These are phyloP conservation scores for Chrysanthemum makinoi DNA, from an alignment of 129 eudicot genomes.

Conservation along the genomic window DNA sequence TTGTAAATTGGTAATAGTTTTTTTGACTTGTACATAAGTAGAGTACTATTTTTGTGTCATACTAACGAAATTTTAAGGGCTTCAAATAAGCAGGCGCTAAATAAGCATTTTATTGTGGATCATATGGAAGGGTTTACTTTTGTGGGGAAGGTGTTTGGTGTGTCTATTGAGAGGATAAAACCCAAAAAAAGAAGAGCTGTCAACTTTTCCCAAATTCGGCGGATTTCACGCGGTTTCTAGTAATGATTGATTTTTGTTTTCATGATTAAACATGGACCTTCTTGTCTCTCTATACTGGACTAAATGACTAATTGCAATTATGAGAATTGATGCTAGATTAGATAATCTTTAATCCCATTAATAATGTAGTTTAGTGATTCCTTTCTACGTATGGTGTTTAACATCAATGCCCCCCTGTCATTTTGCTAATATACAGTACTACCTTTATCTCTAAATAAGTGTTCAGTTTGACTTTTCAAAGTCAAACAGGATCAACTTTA, in stretches of 20 bases:
- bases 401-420: too few relatives aligned
- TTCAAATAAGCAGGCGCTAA: too few relatives aligned
- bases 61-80: too few relatives aligned
- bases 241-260: conserved; percentile 27
- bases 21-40: too few relatives aligned
- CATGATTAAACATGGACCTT: conserved; percentile 25
- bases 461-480: too few relatives aligned
- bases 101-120: conserved; percentile 12
- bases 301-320: conserved; percentile 3
- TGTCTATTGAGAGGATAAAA: background rate
- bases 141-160: conserved; percentile 22
- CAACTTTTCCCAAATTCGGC: conserved; percentile 34
- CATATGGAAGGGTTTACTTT: conserved; percentile 1
- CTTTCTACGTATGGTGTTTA: too few relatives aligned
- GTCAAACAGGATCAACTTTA: too few relatives aligned
- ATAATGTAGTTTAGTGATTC: too few relatives aligned
- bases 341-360: background rate
- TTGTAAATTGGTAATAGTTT: too few relatives aligned
- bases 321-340: conserved; percentile 1
- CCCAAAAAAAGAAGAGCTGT: conserved; percentile 19
- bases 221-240: conserved; percentile 58
- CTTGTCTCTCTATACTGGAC: conserved; percentile 21
- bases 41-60: too few relatives aligned
- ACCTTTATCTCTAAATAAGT: too few relatives aligned
- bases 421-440: too few relatives aligned